Percentiles rank a stretch among this genome's conserved stretches.
phyloP scores from a whole-genome alignment of 140 eudicot genomes.

The Oenanthe javanica region DNA sequence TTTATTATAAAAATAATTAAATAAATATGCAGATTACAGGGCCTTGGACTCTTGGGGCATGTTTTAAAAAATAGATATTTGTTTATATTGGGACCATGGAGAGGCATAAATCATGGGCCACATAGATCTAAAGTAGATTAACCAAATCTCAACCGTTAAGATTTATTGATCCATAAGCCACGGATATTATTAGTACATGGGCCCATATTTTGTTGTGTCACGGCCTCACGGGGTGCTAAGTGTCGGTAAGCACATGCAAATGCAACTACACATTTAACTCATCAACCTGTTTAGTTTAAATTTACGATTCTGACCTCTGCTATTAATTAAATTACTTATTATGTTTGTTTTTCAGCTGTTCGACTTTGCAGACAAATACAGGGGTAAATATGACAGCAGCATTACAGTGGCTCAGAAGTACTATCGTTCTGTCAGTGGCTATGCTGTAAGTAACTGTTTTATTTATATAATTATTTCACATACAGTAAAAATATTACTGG shows the following conservation, averaged over 20 bases:
- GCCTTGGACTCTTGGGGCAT: not conserved
- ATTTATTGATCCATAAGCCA: not conserved
- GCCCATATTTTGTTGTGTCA: not conserved
- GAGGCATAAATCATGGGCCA: not conserved
- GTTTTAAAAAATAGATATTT: not conserved
- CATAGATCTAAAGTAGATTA: not conserved
- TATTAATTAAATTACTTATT: not conserved
- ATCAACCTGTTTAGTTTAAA: not conserved
- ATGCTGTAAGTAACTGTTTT: constrained; percentile 56
- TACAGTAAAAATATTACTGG: not conserved
- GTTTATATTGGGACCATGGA: not conserved
- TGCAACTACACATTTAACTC: not conserved
- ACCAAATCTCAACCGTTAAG: not conserved
- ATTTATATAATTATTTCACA: not conserved
- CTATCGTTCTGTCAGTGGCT: constrained; percentile 97
- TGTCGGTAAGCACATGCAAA: constrained; percentile 8
- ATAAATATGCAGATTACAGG: not conserved
- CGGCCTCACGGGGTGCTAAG: not conserved
- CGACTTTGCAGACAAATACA: constrained; percentile 91
- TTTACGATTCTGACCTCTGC: not conserved
- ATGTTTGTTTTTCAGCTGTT: constrained; percentile 51
- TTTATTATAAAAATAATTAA: not conserved
- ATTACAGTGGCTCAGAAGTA: constrained; percentile 93
- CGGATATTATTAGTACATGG: not conserved
- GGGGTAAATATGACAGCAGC: constrained; percentile 99